These are phyloP conservation scores for Pleurozium schreberi DNA, from an alignment of 225 moss, liverwort and hornwort species.

Conservation along the genomic window DNA sequence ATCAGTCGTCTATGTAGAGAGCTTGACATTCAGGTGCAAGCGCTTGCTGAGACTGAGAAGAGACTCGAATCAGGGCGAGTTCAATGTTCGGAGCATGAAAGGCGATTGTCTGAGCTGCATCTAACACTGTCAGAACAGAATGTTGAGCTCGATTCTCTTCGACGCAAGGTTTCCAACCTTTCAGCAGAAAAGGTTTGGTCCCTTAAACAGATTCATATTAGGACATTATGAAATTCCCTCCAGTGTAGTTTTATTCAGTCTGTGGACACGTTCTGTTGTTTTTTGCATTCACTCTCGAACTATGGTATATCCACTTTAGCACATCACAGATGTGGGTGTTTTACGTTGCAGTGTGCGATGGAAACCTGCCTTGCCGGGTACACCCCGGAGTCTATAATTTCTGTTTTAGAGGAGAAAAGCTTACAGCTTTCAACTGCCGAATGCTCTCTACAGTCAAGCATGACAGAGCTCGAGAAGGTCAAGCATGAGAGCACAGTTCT, in stretches of 20 bases:
- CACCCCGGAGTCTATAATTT: slow-evolving; percentile 7
- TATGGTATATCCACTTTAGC: not conserved
- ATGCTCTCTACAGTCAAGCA: slow-evolving; percentile 4
- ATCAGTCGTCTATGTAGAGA: slow-evolving; percentile 8
- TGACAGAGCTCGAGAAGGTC: slow-evolving; percentile 13
- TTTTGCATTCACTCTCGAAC: not conserved
- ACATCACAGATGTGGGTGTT: not conserved
- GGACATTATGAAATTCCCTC: not conserved
- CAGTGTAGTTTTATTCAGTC: not conserved
- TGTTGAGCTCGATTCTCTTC: slow-evolving; percentile 23
- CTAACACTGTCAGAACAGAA: not conserved
- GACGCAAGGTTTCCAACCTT: slow-evolving; percentile 24
- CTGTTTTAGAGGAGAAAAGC: slow-evolving; percentile 14
- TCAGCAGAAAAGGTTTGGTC: slow-evolving; percentile 27
- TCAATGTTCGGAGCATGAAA: slow-evolving; percentile 2
- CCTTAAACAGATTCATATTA: not conserved
- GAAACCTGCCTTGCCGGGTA: slow-evolving; percentile 26
- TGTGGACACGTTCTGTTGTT: not conserved
- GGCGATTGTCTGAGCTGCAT: slow-evolving; percentile 5
- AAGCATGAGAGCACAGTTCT: slow-evolving; percentile 12
- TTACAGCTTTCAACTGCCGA: slow-evolving; percentile 21
- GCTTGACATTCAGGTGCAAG: slow-evolving; percentile 12
- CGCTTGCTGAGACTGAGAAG: slow-evolving; percentile 6
- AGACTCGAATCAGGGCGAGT: slow-evolving; percentile 9
- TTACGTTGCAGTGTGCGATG: slow-evolving; percentile 20